Percentiles rank a stretch among this genome's conserved stretches.
phyloP scores from a whole-genome alignment of 179 eudicot species.

The Nepenthes alata region DNA sequence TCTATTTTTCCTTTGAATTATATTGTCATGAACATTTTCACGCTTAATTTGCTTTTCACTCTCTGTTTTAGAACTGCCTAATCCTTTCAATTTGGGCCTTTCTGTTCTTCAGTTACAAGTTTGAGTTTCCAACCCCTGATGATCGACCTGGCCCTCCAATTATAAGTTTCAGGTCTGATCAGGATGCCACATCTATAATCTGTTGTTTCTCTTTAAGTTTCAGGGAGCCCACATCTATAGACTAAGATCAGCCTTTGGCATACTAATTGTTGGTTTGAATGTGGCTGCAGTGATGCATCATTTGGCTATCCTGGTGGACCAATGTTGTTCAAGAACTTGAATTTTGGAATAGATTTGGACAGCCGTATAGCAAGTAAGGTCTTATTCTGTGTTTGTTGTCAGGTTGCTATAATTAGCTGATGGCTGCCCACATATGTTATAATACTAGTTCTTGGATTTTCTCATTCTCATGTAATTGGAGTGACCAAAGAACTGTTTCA shows the following conservation, averaged over 20 bases:
- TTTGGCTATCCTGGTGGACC: constrained; percentile 99
- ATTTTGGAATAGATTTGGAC: constrained; percentile 96
- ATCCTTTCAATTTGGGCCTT: constrained; percentile 9
- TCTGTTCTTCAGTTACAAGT: constrained; percentile 68
- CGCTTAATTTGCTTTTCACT: background rate
- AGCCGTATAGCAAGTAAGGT: constrained; percentile 95
- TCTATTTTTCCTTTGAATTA: background rate
- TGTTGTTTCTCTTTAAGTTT: background rate
- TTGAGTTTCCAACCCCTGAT: constrained; percentile 98
- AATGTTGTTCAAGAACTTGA: constrained; percentile 71
- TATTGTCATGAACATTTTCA: background rate
- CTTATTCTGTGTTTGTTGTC: constrained; percentile 9
- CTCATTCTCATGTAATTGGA: no score
- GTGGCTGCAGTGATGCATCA: constrained; percentile 85
- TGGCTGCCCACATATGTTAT: background rate
- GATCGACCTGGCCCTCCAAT: constrained; percentile 97
- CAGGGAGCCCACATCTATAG: background rate
- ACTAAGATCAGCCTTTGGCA: background rate
- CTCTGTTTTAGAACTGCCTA: background rate
- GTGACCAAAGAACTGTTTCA: no score
- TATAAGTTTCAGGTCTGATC: constrained; percentile 86
- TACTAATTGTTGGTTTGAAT: constrained; percentile 6
- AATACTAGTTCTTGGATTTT: no score
- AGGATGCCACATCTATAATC: background rate
- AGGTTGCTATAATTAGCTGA: background rate